Evolutionary conservation across 192 early-diverging fungal species (phyloP).

Genomic region (Coemansia sp.): DNA sequence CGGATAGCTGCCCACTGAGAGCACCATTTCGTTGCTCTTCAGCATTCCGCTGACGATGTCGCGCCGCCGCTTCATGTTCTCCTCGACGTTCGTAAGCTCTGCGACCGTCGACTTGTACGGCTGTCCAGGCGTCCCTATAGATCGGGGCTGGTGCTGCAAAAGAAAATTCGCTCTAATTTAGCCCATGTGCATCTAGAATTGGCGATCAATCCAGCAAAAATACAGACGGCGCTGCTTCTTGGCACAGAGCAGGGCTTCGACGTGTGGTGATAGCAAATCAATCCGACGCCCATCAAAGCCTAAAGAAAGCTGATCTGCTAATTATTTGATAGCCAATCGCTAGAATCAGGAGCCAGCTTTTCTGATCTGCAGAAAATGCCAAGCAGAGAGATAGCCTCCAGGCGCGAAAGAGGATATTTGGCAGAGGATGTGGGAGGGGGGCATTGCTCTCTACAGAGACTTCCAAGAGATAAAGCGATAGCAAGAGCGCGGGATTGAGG

Average conservation of each 20-base stretch:
- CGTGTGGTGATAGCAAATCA: not conserved
- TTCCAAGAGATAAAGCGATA: not conserved
- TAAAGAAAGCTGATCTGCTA: too few relatives aligned
- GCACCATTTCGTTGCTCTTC: conserved; percentile 66
- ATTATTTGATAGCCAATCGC: too few relatives aligned
- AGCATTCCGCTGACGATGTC: conserved; percentile 61
- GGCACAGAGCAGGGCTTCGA: not conserved
- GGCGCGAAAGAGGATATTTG: too few relatives aligned
- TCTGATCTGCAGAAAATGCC: too few relatives aligned
- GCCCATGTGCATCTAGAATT: not conserved
- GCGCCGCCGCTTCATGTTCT: conserved; percentile 85
- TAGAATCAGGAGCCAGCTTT: too few relatives aligned
- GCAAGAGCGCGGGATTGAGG: not conserved
- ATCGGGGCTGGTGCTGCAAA: not conserved
- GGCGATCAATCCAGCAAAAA: conserved; percentile 2
- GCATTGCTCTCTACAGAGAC: too few relatives aligned
- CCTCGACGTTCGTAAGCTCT: conserved; percentile 80
- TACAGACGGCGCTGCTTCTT: not conserved
- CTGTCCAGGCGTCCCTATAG: conserved; percentile 75
- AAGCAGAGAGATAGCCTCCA: too few relatives aligned
- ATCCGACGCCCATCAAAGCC: not conserved
- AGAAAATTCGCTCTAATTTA: not conserved
- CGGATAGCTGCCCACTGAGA: conserved; percentile 87
- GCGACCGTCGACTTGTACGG: conserved; percentile 83
- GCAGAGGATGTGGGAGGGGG: too few relatives aligned